Conservation (phyloP, 345 rosid genomes). For the Lenwebbia sp. region DNA sequence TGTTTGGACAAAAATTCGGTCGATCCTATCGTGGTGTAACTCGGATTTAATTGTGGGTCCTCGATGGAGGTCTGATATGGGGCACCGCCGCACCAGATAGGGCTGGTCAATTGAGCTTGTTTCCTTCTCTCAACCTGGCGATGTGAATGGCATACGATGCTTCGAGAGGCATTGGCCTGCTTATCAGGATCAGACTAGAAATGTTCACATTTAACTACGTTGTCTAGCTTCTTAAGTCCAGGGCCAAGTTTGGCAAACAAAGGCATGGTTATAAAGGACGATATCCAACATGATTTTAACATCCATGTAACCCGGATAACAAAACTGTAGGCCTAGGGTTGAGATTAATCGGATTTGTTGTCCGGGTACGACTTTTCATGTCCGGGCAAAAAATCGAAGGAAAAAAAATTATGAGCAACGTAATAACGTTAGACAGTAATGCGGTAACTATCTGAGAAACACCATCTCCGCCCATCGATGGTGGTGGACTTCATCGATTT, state of each 20-base stretch:
- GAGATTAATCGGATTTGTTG: neutral
- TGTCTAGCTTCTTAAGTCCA: neutral
- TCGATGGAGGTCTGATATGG: conserved; percentile 10
- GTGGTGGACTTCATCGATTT: neutral
- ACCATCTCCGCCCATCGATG: neutral
- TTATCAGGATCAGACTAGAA: neutral
- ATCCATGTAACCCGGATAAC: neutral
- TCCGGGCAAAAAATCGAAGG: neutral
- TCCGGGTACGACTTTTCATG: neutral
- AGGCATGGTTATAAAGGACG: neutral
- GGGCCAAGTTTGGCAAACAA: neutral
- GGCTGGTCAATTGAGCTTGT: neutral
- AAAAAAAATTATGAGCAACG: neutral
- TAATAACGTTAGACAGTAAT: neutral
- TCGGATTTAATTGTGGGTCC: conserved; percentile 4
- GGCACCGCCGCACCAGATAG: neutral
- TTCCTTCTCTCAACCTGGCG: neutral
- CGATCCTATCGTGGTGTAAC: neutral
- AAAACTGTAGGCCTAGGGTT: neutral
- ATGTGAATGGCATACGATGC: neutral
- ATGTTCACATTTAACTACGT: neutral
- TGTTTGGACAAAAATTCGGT: neutral
- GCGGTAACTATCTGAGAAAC: neutral
- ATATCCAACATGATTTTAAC: neutral
- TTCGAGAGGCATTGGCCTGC: neutral